Percentiles rank a stretch among this genome's conserved stretches.
phyloP scores from a whole-genome alignment of 768 basidiomycete species.

The Suillus hirtellus region DNA sequence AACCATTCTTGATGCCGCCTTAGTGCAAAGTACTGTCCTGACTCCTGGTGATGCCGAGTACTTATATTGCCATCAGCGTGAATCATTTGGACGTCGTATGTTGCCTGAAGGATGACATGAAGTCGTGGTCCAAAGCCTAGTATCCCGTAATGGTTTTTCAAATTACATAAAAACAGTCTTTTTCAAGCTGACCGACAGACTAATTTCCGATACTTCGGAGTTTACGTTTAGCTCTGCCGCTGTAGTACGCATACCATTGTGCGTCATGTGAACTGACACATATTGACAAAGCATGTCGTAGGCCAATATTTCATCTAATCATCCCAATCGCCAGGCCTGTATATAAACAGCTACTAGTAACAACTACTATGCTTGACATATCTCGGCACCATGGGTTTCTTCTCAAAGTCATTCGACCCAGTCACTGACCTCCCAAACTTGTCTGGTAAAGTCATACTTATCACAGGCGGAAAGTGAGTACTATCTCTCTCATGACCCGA shows the following conservation, averaged over 20 bases:
- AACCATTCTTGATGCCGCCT: too few relatives aligned
- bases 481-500: background rate
- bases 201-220: too few relatives aligned
- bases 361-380: background rate
- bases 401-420: conserved; percentile 35
- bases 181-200: too few relatives aligned
- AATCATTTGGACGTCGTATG: background rate
- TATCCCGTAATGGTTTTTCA: too few relatives aligned
- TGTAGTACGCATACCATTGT: too few relatives aligned
- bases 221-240: too few relatives aligned
- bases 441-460: conserved; percentile 50
- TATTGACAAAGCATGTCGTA: background rate
- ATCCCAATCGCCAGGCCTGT: background rate
- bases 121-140: too few relatives aligned
- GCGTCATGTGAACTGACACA: too few relatives aligned
- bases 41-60: background rate
- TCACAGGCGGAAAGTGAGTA: conserved; percentile 59
- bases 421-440: conserved; percentile 44
- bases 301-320: background rate
- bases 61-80: background rate
- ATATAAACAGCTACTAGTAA: background rate
- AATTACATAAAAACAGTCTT: too few relatives aligned
- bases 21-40: too few relatives aligned
- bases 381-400: conserved; percentile 22
- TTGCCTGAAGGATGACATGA: too few relatives aligned